Evolutionary conservation across 371 early-diverging fungal species (phyloP), one percentile per base, ranked within the genome.

Genomic region (Actinomortierella wolfii): DNA sequence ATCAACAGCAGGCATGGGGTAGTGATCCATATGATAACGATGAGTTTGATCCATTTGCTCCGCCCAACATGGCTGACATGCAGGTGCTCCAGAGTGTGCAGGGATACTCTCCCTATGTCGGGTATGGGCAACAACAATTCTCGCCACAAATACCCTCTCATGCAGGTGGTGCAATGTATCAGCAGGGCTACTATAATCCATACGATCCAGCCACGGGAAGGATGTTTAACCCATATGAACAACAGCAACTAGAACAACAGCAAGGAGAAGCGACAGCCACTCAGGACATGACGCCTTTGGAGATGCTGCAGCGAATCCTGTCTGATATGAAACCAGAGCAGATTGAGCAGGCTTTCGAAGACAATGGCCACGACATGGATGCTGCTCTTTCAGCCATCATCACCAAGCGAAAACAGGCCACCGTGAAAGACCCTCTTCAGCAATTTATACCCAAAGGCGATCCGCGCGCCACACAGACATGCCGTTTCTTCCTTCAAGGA

Each of bases 401-500:
- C 54, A 54, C 47, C 2, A 59, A 50, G 18, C 67, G 49, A 18
- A 26, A 52, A 21, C 53, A 45, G 4, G n/a, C 42, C 44, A 25
- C 54, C 8, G 34, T 48, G 2, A 23, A n/a, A 7, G 60, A 63
- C 3, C 21, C 56, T 11, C 34, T 59, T 4, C 48, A 54, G 2
- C 60, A 51, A 11, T 58, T 59, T 40, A 45, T 54, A n/a, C 66
- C 59, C 15, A 42, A 34, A 34, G 74, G 60, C 0, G 61, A 63
- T 47, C 17, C 58, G 51, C 54, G 79, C 44, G 64, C 83, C 62
- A 56, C 62, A 40, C 85, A 82, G 51, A 87, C 91, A 2, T 92
- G 92, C 57, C 81, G 92, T 18, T 90, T 91, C 69, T 89, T 89
- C 61, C 77, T 92, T 51, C 83, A 86, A 18, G 92, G 91, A 6